These are phyloP conservation scores for Salvia miltiorrhiza DNA, from an alignment of 257 asterid species.

Conservation along the genomic window DNA sequence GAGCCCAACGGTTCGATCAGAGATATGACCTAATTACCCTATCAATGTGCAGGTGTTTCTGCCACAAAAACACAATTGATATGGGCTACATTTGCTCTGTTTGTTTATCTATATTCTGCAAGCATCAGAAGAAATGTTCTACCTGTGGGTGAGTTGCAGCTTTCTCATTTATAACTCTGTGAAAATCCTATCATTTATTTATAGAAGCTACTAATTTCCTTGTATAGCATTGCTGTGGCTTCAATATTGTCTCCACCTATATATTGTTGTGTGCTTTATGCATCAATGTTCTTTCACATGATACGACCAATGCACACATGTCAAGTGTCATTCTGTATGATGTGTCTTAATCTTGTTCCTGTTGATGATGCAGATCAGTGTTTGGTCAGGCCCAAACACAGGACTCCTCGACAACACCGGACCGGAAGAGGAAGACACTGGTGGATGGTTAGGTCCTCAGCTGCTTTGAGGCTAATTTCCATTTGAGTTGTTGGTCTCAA, in stretches of 20 bases:
- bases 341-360: background rate
- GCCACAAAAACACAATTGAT: slow-evolving; percentile 92
- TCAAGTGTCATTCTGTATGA: background rate
- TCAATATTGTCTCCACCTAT: background rate
- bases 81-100: slow-evolving; percentile 95
- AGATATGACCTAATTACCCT: background rate
- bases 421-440: slow-evolving; percentile 41
- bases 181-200: background rate
- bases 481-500: background rate
- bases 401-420: slow-evolving; percentile 39
- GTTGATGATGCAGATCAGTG: slow-evolving; percentile 42
- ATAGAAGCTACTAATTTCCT: background rate
- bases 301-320: background rate
- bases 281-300: background rate
- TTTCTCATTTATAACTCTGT: background rate
- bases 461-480: background rate
- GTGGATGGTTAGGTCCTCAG: slow-evolving; percentile 22
- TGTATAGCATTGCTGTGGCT: background rate
- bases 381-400: slow-evolving; percentile 62
- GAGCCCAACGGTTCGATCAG: background rate
- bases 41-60: slow-evolving; percentile 65
- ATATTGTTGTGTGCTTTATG: background rate
- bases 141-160: slow-evolving; percentile 78
- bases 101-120: slow-evolving; percentile 89
- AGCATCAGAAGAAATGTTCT: slow-evolving; percentile 84